Evolutionary conservation across 2,329 filamentous ascomycete genomes (phyloP).

Genomic region (Aureobasidium sp.): DNA sequence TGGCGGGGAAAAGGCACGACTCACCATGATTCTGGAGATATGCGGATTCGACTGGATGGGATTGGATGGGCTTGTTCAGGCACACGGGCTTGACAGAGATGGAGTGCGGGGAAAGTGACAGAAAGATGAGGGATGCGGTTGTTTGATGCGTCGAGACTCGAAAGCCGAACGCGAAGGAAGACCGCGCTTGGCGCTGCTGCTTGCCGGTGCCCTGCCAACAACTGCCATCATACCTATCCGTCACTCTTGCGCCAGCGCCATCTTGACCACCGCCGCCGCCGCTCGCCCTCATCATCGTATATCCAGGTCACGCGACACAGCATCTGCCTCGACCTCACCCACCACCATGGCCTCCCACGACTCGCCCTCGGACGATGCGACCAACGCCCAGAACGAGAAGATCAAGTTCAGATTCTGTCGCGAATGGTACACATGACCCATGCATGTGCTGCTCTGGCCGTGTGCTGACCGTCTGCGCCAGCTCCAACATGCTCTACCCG

Average conservation of each 20-base stretch:
- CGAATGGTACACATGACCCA: constrained; percentile 65
- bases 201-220: background rate
- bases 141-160: background rate
- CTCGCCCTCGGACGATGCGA: constrained; percentile 25
- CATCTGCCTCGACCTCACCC: background rate
- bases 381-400: constrained; percentile 52
- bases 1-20: background rate
- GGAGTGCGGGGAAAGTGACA: background rate
- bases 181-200: background rate
- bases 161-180: background rate
- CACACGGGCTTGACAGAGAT: background rate
- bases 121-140: background rate
- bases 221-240: background rate
- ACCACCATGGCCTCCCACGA: constrained; percentile 25
- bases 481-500: constrained; percentile 95
- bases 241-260: background rate
- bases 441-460: background rate
- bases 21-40: constrained; percentile 6
- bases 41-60: background rate
- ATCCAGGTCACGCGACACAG: background rate
- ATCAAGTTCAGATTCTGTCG: constrained; percentile 97
- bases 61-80: constrained; percentile 1
- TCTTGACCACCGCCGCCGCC: background rate
- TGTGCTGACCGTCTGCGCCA: constrained; percentile 27
- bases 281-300: background rate